Percentiles rank a stretch among this genome's conserved stretches.
Evolutionary conservation across 2,329 filamentous ascomycete genomes (phyloP).

Genomic region (Diaporthe sp.): DNA sequence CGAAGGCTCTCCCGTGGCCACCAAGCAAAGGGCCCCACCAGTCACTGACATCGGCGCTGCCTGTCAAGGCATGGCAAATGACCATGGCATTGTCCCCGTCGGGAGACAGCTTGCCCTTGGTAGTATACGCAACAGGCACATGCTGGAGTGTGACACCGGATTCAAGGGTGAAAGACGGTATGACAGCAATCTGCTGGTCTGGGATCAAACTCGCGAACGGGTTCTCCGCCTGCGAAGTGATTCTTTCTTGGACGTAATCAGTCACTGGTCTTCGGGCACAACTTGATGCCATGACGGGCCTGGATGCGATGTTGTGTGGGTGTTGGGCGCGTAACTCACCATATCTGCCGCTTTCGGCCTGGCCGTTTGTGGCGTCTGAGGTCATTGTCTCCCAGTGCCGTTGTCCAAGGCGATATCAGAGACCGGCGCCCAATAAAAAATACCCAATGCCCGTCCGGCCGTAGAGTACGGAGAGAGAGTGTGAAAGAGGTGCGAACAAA

Average conservation of each 20-base stretch:
- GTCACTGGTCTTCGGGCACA: conserved; percentile 60
- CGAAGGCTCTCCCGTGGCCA: conserved; percentile 83
- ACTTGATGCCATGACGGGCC: background rate
- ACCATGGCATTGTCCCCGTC: conserved; percentile 78
- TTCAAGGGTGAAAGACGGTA: conserved; percentile 93
- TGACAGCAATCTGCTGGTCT: conserved; percentile 87
- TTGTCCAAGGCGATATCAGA: background rate
- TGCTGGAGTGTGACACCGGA: conserved; percentile 88
- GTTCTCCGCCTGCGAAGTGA: conserved; percentile 84
- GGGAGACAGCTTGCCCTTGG: conserved; percentile 71
- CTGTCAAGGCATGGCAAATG: conserved; percentile 87
- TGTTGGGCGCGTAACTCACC: conserved; percentile 34
- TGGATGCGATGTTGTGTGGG: background rate
- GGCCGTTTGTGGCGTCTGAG: conserved; percentile 32
- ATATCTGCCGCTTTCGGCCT: conserved; percentile 36
- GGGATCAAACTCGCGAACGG: conserved; percentile 89
- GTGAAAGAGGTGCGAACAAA: background rate
- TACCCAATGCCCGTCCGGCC: background rate
- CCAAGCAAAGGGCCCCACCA: conserved; percentile 91
- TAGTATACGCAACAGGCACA: conserved; percentile 78
- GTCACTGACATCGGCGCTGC: conserved; percentile 86
- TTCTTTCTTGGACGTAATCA: conserved; percentile 79
- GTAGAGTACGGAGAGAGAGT: background rate
- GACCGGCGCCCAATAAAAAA: background rate
- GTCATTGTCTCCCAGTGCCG: conserved; percentile 20